Evolutionary conservation across 495 filamentous ascomycete genomes (phyloP), one percentile per base, ranked within the genome.

Genomic region (Evernia prunastri): DNA sequence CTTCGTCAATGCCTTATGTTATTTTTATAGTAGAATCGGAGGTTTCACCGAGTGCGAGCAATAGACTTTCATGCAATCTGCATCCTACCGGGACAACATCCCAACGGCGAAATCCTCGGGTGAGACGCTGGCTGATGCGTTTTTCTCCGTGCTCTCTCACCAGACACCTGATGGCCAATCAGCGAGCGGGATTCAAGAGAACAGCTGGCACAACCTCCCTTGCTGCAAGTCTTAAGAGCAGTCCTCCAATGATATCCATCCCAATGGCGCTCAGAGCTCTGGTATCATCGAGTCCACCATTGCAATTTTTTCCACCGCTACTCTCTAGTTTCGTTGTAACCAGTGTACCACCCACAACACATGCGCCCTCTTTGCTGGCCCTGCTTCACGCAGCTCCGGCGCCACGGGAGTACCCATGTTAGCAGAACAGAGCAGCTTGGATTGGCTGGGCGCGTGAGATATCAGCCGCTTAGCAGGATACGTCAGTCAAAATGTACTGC

Each of bases 171-270:
- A 13, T 49, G 45, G 23, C n/a, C 45, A 49, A 27, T 49, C 45
- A 49, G 45, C 8, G 27, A 13, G 45, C 15, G 11, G 12, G 17
- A 17, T 15, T 27, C 0, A 12, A 10, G 18, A 49, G 17, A 53
- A 31, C 1, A 2, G 17, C 10, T 31, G 13, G 27, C 49, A 31
- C 20, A 31, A 53, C 25, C 25, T 31, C 49, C 49, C 49, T 53
- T 53, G 49, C 49, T 51, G 49, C 49, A 53, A 29, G 49, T 53
- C 49, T 31, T 18, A 31, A n/a, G 49, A 17, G 25, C 49, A 53
- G 49, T 53, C 49, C 25, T 6, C 49, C 25, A 53, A 23, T 51
- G 9, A 51, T 15, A 29, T 29, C 25, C 47, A 27, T 27, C 25
- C 47, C 47, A 27, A 51, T 15, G 49, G 13, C 25, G 13, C 12